Conservation (phyloP, 345 rosid genomes). For the Adansonia digitata region DNA sequence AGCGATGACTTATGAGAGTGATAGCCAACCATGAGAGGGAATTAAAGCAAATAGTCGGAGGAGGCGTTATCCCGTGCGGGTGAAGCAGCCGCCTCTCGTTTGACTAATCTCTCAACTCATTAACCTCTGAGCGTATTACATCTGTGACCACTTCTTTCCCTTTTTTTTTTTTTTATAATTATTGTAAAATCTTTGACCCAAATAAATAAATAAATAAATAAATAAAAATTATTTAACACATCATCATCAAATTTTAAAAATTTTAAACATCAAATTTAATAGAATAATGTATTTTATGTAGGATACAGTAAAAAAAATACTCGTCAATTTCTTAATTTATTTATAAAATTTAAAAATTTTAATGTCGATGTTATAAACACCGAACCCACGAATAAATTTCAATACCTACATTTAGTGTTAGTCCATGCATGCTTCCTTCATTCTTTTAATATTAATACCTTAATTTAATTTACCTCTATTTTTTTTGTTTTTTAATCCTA, state of each 20-base stretch:
- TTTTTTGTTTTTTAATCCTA: no score
- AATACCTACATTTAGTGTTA: no score
- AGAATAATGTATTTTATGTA: no score
- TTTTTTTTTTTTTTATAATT: no score
- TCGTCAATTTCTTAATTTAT: no score
- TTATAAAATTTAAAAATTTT: no score
- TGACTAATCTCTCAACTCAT: background rate
- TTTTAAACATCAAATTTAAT: no score
- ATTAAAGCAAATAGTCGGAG: background rate
- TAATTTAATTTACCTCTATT: background rate
- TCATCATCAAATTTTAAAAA: no score
- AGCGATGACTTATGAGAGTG: background rate
- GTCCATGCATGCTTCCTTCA: background rate
- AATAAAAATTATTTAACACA: no score
- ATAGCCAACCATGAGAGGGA: background rate
- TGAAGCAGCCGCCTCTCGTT: constrained; percentile 16
- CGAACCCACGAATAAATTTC: background rate
- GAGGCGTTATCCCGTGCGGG: background rate
- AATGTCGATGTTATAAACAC: no score
- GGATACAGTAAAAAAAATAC: no score
- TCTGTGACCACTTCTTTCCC: background rate
- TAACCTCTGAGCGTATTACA: background rate
- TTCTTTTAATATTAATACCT: background rate
- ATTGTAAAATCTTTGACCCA: background rate
- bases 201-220: background rate